Evolutionary conservation across 2,329 filamentous ascomycete genomes (phyloP).

Genomic region (Bipolaris victoriae): DNA sequence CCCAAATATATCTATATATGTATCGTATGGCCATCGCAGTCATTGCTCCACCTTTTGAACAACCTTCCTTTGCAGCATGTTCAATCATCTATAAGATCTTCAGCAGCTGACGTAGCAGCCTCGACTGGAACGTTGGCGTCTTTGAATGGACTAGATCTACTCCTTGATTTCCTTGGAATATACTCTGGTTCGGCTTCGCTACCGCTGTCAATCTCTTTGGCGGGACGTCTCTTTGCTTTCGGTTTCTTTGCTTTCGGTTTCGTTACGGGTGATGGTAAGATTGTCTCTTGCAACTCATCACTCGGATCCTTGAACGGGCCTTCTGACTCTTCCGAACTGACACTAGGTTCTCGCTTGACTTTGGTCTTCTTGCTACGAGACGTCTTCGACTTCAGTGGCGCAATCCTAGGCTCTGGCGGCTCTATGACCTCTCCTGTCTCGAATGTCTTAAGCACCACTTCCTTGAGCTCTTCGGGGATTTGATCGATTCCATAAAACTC

Average conservation of each 20-base stretch:
- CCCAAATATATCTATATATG: too few species aligned
- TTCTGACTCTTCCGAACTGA: slow-evolving; percentile 1
- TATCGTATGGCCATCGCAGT: background rate
- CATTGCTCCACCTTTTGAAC: background rate
- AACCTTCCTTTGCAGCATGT: background rate
- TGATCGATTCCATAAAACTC: slow-evolving; percentile 79
- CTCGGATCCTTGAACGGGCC: background rate
- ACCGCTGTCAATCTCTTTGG: slow-evolving; percentile 5
- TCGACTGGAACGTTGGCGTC: background rate
- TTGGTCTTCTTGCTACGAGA: slow-evolving; percentile 20
- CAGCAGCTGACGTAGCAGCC: background rate
- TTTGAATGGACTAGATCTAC: slow-evolving; percentile 8
- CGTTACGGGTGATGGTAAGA: background rate
- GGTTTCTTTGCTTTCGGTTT: slow-evolving; percentile 1
- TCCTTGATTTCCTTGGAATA: slow-evolving; percentile 23
- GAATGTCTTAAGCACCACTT: slow-evolving; percentile 73
- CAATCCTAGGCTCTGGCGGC: slow-evolving; percentile 13
- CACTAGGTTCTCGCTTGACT: slow-evolving; percentile 12
- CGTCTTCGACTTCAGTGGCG: slow-evolving; percentile 23
- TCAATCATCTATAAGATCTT: background rate
- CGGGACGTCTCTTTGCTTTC: slow-evolving; percentile 19
- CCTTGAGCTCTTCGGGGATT: slow-evolving; percentile 68
- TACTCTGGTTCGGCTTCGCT: slow-evolving; percentile 16
- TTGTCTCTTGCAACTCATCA: background rate
- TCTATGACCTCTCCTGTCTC: slow-evolving; percentile 77